phyloP scores from a whole-genome alignment of 2,329 filamentous ascomycete genomes.

The Rhynchosporium secalis region DNA sequence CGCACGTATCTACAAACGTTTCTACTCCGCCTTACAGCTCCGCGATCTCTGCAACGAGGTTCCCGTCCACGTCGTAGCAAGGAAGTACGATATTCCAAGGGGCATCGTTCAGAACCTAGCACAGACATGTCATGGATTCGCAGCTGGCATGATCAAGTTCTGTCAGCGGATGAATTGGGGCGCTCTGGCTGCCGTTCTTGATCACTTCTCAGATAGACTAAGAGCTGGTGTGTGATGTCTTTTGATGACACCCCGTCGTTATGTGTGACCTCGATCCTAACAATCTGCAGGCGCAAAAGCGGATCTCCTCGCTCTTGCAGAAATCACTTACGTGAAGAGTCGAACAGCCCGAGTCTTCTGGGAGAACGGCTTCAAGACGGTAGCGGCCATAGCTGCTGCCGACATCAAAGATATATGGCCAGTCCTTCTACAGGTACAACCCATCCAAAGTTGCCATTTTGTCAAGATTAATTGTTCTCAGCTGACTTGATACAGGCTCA shows the following conservation, averaged over 20 bases:
- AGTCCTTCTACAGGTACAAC: constrained; percentile 65
- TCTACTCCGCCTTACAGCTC: constrained; percentile 75
- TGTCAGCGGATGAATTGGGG: constrained; percentile 76
- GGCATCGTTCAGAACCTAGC: constrained; percentile 71
- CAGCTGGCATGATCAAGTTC: constrained; percentile 77
- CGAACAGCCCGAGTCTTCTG: constrained; percentile 73
- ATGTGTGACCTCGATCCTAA: constrained; percentile 2
- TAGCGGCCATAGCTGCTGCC: constrained; percentile 68
- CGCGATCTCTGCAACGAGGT: constrained; percentile 76
- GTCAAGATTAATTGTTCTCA: background rate
- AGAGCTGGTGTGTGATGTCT: constrained; percentile 49
- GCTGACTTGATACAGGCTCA: background rate
- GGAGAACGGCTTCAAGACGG: constrained; percentile 72
- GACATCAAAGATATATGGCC: constrained; percentile 67
- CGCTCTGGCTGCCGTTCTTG: constrained; percentile 68
- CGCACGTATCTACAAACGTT: constrained; percentile 67
- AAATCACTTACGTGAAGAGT: constrained; percentile 75
- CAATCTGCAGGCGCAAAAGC: constrained; percentile 57
- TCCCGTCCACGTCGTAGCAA: constrained; percentile 67
- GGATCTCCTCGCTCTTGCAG: constrained; percentile 69
- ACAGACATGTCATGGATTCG: constrained; percentile 76
- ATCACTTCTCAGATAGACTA: constrained; percentile 74
- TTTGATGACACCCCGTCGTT: background rate
- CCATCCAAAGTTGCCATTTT: background rate
- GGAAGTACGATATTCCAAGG: constrained; percentile 69